phyloP scores from a whole-genome alignment of 129 eudicot genomes.

The Centrapalus pauciflorus region DNA sequence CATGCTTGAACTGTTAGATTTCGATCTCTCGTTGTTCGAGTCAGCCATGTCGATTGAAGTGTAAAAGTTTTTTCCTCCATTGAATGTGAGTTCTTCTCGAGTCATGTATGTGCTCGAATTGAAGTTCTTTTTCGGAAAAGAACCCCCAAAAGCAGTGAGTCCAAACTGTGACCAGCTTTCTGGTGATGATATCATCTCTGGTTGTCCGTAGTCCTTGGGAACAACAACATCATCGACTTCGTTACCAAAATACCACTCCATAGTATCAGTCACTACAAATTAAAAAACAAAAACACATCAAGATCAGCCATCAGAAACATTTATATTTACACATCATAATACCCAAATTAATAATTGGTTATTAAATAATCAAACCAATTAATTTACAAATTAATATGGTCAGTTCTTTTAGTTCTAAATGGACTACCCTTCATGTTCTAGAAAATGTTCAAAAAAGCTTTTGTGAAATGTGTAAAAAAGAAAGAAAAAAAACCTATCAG shows the following conservation, averaged over 20 bases:
- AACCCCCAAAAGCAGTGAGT: slow-evolving; percentile 24
- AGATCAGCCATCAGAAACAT: not conserved
- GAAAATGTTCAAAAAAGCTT: too few relatives aligned
- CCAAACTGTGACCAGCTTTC: slow-evolving; percentile 59
- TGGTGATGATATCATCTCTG: slow-evolving; percentile 45
- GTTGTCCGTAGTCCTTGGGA: slow-evolving; percentile 42
- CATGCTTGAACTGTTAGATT: slow-evolving; percentile 34
- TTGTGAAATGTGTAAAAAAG: too few relatives aligned
- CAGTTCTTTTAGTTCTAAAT: too few relatives aligned
- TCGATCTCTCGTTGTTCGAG: slow-evolving; percentile 17
- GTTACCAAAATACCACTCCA: slow-evolving; percentile 63
- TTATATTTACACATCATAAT: too few relatives aligned
- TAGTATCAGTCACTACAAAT: slow-evolving; percentile 4
- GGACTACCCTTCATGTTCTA: too few relatives aligned
- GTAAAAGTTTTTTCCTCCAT: slow-evolving; percentile 31
- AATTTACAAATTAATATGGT: too few relatives aligned
- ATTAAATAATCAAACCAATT: too few relatives aligned
- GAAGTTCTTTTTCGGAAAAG: slow-evolving; percentile 26
- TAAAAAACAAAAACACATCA: not conserved
- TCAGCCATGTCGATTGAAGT: slow-evolving; percentile 29
- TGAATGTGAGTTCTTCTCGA: slow-evolving; percentile 22
- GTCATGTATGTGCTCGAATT: slow-evolving; percentile 16
- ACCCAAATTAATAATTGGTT: too few relatives aligned
- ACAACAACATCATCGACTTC: slow-evolving; percentile 54
- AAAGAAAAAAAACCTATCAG: not conserved